Conservation (phyloP, 148 eudicot species). For the Pouteria glomerata region DNA sequence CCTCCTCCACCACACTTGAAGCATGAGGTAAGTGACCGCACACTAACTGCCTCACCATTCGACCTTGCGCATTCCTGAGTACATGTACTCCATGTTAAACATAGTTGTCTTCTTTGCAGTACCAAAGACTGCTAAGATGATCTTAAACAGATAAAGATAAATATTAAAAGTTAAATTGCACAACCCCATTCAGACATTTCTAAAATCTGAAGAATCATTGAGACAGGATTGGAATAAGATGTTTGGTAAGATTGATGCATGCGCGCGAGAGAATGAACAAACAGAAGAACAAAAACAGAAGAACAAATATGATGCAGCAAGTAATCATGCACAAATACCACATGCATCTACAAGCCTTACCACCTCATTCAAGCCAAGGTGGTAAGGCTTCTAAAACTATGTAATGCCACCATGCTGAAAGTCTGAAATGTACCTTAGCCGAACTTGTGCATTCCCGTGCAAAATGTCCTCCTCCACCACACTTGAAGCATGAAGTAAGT, state of each 20-base stretch:
- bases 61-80: slow-evolving; percentile 40
- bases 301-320: not conserved
- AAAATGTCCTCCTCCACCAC: slow-evolving; percentile 42
- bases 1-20: slow-evolving; percentile 53
- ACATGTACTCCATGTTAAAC: slow-evolving; percentile 3
- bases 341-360: not conserved
- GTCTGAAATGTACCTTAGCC: slow-evolving; percentile 16
- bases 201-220: not conserved
- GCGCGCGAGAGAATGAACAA: not conserved
- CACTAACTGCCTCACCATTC: slow-evolving; percentile 39
- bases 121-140: slow-evolving; percentile 3
- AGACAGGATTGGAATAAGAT: not conserved
- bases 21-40: slow-evolving; percentile 46
- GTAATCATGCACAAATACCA: not conserved
- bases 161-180: not conserved
- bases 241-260: not conserved
- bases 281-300: too few species aligned
- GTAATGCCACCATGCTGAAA: not conserved
- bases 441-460: slow-evolving; percentile 18
- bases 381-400: not conserved
- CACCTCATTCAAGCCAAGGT: not conserved
- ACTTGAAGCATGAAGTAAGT: slow-evolving; percentile 54
- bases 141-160: not conserved
- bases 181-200: not conserved
- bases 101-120: not conserved